Evolutionary conservation across 2,329 filamentous ascomycete genomes (phyloP), one percentile per base, ranked within the genome.

Genomic region (Chaetomiaceae sp.): DNA sequence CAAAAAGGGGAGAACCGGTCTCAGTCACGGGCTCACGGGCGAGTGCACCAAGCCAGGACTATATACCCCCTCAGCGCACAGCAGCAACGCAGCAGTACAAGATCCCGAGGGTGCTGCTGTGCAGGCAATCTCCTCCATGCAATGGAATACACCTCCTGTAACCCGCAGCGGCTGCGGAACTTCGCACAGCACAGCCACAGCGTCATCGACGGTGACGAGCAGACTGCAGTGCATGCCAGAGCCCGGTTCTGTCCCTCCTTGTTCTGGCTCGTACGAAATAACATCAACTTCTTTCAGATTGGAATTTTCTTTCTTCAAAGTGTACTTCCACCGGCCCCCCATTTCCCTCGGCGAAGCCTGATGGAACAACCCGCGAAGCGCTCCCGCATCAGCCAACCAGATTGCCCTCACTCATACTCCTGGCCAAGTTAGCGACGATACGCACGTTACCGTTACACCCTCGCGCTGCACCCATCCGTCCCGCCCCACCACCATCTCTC

Each of bases 11-110:
- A 33, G 18, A 36, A n/a, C 35, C 22, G 9, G 9, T 5, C 6
- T 24, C 22, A 24, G 22, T 24, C 6, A 6, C 22, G 22, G 22
- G 22, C 9, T 9, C 49, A 50, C 55, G 48, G 45, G 53, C 48
- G 49, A 39, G 37, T 15, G 32, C 27, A 27, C 29, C 40, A 18
- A 27, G 9, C 3, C 20, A 8, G 38, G 24, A 22, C 20, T 52
- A 52, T 52, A 52, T 50, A 52, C 38, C 38, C 19, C 27, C 27
- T 20, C 22, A 15, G 15, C 34, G 1, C 24, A 14, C 29, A 30
- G n/a, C 14, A 33, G n/a, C 30, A 15, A n/a, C 15, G 6, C 30
- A 14, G 15, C 30, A n/a, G n/a, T n/a, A 14, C 30, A 33, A 6
- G 12, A 33, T 8, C 14, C 2, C 35, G 3, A 3, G 20, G n/a